Evolutionary conservation across 1,284 basidiomycete genomes (phyloP), one percentile per base, ranked within the genome.

Genomic region (Hypsizygus ulmarius): DNA sequence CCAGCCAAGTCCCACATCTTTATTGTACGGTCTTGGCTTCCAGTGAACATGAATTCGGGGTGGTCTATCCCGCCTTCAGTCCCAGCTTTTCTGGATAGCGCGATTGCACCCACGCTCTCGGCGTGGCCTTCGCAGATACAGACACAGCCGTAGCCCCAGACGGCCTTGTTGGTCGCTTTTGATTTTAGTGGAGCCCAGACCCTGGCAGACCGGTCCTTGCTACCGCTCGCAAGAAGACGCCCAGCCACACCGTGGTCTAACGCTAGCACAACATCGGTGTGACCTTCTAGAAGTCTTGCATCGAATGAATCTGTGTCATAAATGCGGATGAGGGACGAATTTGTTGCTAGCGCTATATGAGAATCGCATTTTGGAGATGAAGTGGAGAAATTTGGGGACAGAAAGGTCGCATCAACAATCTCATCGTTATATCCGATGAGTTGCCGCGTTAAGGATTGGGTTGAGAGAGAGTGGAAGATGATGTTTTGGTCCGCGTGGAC

Each of bases 341-440:
- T 99, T 32, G 97, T 96, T 6, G 96, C 96, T 10, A 99, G 74
- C 8, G 95, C 97, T 25, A 99, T 68, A 60, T 93, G 87, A 1
- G 83, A 79, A 60, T 90, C 85, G 44, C 60, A 65, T 5, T 35
- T 28, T 8, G 38, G 5, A 12, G 34, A 51, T n/a, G 37, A 58
- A 50, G 46, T 62, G 54, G 39, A 52, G 52, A 38, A 64, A 50
- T 42, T 64, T 45, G 48, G 76, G 7, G 83, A 82, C 50, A 99
- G 75, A 69, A 92, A 92, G 15, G 79, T 75, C 7, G 84, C 80
- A 60, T 98, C 96, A 42, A 98, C 90, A 57, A 99, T 94, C 67
- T 99, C 95, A 67, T 99, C 97, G 67, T 99, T 98, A 78, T 90
- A 99, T 0, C 97, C 97, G 53, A 99, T 85, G 52, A 99, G 71